A percentile compares a stretch with the other conserved stretches of the same genome.
Conservation (phyloP, 1,284 basidiomycete genomes). For the Austroboletus olivaceoglutinosus region DNA sequence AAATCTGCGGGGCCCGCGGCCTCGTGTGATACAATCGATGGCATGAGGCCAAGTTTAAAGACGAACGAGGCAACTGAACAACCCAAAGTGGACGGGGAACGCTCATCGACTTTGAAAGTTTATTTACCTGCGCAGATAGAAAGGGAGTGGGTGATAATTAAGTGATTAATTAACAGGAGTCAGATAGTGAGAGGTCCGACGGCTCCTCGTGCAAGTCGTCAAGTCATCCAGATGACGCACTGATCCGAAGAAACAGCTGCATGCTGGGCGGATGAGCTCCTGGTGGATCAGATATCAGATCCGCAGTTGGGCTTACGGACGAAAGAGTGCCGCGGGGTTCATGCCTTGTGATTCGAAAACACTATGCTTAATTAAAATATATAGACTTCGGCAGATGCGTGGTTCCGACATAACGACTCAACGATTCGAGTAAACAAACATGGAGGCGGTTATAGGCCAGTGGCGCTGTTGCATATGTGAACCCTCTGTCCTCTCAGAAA, state of each 20-base stretch:
- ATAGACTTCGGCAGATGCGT: conserved; percentile 8
- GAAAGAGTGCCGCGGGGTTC: background rate
- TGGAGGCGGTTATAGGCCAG: conserved; percentile 12
- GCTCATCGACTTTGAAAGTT: conserved; percentile 15
- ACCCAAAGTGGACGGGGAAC: conserved; percentile 7
- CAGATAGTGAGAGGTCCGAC: background rate
- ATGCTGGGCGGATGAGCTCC: background rate
- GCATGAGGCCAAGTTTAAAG: conserved; percentile 3
- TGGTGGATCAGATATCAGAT: background rate
- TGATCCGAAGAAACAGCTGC: background rate
- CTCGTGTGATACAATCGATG: conserved; percentile 15
- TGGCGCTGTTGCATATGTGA: conserved; percentile 19
- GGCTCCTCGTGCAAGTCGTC: background rate
- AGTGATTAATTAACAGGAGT: conserved; percentile 4
- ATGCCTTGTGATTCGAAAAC: conserved; percentile 1
- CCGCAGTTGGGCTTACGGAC: background rate
- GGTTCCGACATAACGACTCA: conserved; percentile 3
- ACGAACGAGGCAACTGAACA: conserved; percentile 8
- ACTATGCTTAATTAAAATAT: conserved; percentile 12
- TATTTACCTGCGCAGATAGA: conserved; percentile 12
- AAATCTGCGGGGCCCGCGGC: conserved; percentile 17
- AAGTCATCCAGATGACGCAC: background rate
- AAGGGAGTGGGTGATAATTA: background rate
- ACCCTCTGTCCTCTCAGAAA: background rate
- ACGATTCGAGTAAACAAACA: conserved; percentile 7